Evolutionary conservation across 345 rosid genomes (phyloP).

Genomic region (Eucalyptus curtisii): DNA sequence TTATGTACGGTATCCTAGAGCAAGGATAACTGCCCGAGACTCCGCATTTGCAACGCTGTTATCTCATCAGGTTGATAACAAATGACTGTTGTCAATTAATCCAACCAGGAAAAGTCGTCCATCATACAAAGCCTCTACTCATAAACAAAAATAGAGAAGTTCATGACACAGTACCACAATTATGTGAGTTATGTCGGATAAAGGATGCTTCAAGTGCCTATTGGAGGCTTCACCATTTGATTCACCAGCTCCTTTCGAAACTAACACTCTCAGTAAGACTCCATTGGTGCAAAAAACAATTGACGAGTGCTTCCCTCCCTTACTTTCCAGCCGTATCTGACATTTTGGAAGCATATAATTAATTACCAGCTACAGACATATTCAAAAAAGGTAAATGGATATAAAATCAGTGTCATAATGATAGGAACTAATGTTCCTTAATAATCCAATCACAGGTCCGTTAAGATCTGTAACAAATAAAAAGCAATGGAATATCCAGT

Average conservation of each 20-base stretch:
- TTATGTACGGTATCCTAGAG: not conserved
- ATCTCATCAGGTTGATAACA: not conserved
- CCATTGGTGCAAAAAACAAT: conserved; percentile 96
- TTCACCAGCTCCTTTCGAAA: conserved; percentile 32
- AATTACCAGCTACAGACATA: not conserved
- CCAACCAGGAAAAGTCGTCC: not conserved
- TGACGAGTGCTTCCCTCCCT: conserved; percentile 80
- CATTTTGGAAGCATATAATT: not conserved
- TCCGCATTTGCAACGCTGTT: not conserved
- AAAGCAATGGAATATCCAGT: not conserved
- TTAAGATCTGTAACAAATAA: not conserved
- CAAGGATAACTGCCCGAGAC: not conserved
- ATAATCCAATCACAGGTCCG: not conserved
- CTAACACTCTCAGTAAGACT: conserved; percentile 68
- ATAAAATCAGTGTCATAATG: not conserved
- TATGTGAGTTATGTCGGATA: conserved; percentile 76
- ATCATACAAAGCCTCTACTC: not conserved
- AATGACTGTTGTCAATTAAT: not conserved
- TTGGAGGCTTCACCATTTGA: conserved; percentile 10
- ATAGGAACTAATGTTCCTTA: not conserved
- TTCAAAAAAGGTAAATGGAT: not conserved
- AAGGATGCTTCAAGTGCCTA: conserved; percentile 7
- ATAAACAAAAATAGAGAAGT: not conserved
- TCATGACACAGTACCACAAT: conserved; percentile 56
- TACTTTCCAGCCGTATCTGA: conserved; percentile 86